Percentiles rank a stretch among this genome's conserved stretches.
Conservation (phyloP, 2,329 filamentous ascomycete species). For the Trichoderma sp. region DNA sequence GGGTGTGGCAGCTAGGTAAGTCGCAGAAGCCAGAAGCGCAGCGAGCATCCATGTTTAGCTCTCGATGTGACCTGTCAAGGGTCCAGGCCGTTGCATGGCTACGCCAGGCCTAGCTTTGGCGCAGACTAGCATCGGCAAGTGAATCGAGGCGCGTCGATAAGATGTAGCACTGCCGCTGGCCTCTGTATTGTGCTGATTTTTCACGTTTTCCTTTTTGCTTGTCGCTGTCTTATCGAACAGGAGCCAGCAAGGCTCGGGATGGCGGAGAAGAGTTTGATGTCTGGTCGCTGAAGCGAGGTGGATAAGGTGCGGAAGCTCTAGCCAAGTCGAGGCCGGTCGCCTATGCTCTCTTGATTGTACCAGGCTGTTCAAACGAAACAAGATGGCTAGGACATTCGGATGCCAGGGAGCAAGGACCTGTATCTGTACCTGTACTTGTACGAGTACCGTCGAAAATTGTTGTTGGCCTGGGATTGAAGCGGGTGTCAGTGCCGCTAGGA, state of each 20-base stretch:
- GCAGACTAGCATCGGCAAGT: conserved; percentile 14
- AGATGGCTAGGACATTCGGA: not conserved
- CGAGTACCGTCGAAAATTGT: not conserved
- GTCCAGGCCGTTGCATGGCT: conserved; percentile 7
- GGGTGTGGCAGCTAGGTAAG: not conserved
- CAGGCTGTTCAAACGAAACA: not conserved
- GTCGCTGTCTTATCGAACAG: not conserved
- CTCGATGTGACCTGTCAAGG: conserved; percentile 14
- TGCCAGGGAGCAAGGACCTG: not conserved
- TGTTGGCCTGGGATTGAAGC: not conserved
- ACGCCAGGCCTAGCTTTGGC: conserved; percentile 1
- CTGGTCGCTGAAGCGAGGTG: not conserved
- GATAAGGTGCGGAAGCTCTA: not conserved
- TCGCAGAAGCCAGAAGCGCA: not conserved
- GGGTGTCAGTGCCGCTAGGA: conserved; percentile 1
- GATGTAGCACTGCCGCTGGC: not conserved
- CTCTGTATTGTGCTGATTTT: not conserved
- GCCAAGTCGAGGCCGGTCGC: conserved; percentile 1
- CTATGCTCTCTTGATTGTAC: not conserved
- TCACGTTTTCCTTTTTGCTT: not conserved
- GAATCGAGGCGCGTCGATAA: conserved; percentile 16
- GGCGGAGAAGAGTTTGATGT: not conserved
- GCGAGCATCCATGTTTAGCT: not conserved
- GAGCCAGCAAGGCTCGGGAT: not conserved
- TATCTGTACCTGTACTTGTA: not conserved